phyloP scores from a whole-genome alignment of 129 eudicot genomes.

The Centaurea solstitialis region DNA sequence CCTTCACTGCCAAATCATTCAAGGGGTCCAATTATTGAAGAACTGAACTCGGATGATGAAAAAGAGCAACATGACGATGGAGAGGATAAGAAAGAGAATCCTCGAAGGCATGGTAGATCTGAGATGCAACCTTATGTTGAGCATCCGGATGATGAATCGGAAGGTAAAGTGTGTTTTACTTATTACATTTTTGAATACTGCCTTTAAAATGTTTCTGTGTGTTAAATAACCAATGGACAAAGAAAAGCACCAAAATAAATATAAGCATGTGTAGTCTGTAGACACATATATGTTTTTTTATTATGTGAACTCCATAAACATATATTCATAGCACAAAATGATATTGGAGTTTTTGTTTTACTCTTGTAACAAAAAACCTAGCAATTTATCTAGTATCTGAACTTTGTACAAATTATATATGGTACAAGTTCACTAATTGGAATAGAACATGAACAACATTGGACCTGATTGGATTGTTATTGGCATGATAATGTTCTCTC shows the following conservation, averaged over 20 bases:
- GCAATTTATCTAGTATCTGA: neutral
- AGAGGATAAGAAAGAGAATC: slow-evolving; percentile 42
- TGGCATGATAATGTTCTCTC: neutral
- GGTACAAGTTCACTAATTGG: neutral
- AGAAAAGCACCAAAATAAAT: neutral
- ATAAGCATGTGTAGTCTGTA: neutral
- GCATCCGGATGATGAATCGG: slow-evolving; percentile 64
- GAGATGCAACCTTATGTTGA: slow-evolving; percentile 55
- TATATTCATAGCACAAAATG: neutral
- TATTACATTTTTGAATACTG: neutral
- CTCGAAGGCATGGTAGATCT: slow-evolving; percentile 57
- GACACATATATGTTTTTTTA: neutral
- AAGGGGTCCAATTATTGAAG: slow-evolving; percentile 85
- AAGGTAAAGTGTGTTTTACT: slow-evolving; percentile 42
- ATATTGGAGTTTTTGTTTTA: neutral
- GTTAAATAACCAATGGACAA: neutral
- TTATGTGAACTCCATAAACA: neutral
- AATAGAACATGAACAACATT: neutral
- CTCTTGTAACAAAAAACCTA: neutral
- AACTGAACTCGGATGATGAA: slow-evolving; percentile 83
- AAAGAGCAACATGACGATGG: slow-evolving; percentile 41
- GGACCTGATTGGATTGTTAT: neutral
- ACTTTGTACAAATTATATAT: neutral
- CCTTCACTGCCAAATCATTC: slow-evolving; percentile 43
- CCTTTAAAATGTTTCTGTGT: neutral